phyloP scores from a whole-genome alignment of 768 basidiomycete genomes.

The Chlorophyllum brunneum region DNA sequence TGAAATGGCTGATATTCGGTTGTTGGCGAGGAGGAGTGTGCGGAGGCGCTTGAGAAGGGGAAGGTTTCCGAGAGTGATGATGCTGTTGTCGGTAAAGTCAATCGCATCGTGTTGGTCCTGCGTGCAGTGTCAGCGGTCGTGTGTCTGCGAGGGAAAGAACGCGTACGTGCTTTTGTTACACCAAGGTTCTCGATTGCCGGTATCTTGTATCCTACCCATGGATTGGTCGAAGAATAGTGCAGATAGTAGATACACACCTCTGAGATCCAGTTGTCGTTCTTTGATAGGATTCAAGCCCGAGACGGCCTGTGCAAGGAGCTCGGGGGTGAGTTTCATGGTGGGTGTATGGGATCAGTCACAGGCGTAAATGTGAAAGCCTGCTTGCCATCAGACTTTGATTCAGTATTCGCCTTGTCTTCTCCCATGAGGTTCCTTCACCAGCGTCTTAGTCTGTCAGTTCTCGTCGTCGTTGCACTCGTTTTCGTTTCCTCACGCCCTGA shows the following conservation, averaged over 20 bases:
- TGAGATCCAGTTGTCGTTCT: slow-evolving; percentile 87
- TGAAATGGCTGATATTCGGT: slow-evolving; percentile 82
- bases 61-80: slow-evolving; percentile 77
- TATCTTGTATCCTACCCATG: slow-evolving; percentile 78
- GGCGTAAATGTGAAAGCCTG: slow-evolving; percentile 27
- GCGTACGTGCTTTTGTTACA: slow-evolving; percentile 69
- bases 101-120: slow-evolving; percentile 94
- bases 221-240: slow-evolving; percentile 21
- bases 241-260: slow-evolving; percentile 50
- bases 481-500: slow-evolving; percentile 16
- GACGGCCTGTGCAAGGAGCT: slow-evolving; percentile 79
- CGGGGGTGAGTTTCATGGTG: slow-evolving; percentile 90
- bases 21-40: slow-evolving; percentile 86
- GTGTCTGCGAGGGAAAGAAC: slow-evolving; percentile 16
- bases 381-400: slow-evolving; percentile 32
- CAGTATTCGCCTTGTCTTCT: slow-evolving; percentile 14
- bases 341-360: slow-evolving; percentile 14
- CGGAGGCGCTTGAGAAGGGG: slow-evolving; percentile 82
- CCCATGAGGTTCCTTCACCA: slow-evolving; percentile 70
- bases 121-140: slow-evolving; percentile 11
- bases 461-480: background rate
- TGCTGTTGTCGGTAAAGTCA: slow-evolving; percentile 90
- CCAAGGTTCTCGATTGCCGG: slow-evolving; percentile 96
- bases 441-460: slow-evolving; percentile 65
- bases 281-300: slow-evolving; percentile 80